Evolutionary conservation across 495 filamentous ascomycete species (phyloP).

Genomic region (Bacidia rubella): DNA sequence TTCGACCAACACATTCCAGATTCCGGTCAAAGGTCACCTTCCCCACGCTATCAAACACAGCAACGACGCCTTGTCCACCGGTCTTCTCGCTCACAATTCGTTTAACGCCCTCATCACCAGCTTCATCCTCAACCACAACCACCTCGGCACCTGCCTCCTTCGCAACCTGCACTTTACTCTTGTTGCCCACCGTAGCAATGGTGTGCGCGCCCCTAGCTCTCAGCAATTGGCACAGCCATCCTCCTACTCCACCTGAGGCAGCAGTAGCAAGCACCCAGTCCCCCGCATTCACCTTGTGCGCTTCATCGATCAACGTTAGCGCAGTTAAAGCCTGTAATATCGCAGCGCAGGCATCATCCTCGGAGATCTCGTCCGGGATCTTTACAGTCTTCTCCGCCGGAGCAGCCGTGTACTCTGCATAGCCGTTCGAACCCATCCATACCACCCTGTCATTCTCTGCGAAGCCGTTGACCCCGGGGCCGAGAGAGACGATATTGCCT

Average conservation of each 20-base stretch:
- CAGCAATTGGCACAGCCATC: conserved; percentile 65
- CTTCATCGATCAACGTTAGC: conserved; percentile 65
- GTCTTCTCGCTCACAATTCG: conserved; percentile 57
- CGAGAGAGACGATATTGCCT: conserved; percentile 45
- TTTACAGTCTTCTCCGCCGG: conserved; percentile 41
- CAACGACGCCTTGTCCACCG: conserved; percentile 53
- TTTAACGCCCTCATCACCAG: conserved; percentile 50
- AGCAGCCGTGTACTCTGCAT: conserved; percentile 66
- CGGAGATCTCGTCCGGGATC: conserved; percentile 49
- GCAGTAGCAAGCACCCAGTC: conserved; percentile 86
- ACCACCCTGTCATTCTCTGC: conserved; percentile 54
- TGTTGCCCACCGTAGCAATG: conserved; percentile 70
- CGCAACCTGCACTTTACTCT: conserved; percentile 60
- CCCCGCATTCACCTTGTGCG: conserved; percentile 55
- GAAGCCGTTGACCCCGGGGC: conserved; percentile 35
- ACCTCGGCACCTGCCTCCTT: conserved; percentile 54
- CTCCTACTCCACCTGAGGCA: conserved; percentile 78
- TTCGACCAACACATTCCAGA: conserved; percentile 62
- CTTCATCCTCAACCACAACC: conserved; percentile 53
- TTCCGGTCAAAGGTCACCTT: conserved; percentile 76
- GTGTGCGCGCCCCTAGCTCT: conserved; percentile 57
- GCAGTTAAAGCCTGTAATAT: conserved; percentile 81
- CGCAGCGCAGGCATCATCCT: conserved; percentile 51
- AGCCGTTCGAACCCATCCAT: conserved; percentile 46
- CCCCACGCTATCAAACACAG: conserved; percentile 84